These are phyloP conservation scores for Syzygium malaccense DNA, from an alignment of 441 rosid species.

Conservation along the genomic window DNA sequence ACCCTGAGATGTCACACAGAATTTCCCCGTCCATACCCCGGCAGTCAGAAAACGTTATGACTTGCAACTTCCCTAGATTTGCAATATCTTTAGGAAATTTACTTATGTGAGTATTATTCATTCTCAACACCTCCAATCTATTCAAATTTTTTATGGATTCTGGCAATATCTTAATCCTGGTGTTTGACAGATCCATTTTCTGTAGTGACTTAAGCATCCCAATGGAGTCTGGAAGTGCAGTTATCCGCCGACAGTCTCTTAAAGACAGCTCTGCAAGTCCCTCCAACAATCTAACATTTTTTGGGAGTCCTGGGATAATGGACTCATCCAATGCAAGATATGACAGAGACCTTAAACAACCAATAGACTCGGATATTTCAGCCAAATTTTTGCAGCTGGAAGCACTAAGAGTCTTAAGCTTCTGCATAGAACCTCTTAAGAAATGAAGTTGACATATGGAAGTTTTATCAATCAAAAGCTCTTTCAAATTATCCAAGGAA, in stretches of 20 bases:
- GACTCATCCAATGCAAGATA: neutral
- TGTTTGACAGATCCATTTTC: neutral
- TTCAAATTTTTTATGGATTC: neutral
- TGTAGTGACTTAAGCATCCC: neutral
- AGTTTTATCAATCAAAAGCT: neutral
- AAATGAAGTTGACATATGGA: neutral
- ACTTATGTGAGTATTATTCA: neutral
- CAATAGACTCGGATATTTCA: neutral
- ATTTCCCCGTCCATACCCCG: fast-evolving
- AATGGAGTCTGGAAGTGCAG: neutral
- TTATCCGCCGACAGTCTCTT: neutral
- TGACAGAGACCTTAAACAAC: neutral
- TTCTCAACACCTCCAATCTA: neutral
- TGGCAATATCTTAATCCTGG: neutral
- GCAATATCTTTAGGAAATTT: neutral
- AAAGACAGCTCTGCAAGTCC: neutral
- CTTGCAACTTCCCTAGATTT: neutral
- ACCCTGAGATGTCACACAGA: neutral
- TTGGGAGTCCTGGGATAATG: neutral
- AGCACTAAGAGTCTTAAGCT: neutral
- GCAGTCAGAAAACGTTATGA: neutral
- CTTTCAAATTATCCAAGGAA: neutral
- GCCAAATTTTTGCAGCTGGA: neutral
- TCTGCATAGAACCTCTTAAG: neutral
- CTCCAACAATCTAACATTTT: fast-evolving